A percentile compares a stretch with the other conserved stretches of the same genome.
These are phyloP conservation scores for Seiridium unicorne DNA, from an alignment of 2,329 filamentous ascomycete species.

Conservation along the genomic window DNA sequence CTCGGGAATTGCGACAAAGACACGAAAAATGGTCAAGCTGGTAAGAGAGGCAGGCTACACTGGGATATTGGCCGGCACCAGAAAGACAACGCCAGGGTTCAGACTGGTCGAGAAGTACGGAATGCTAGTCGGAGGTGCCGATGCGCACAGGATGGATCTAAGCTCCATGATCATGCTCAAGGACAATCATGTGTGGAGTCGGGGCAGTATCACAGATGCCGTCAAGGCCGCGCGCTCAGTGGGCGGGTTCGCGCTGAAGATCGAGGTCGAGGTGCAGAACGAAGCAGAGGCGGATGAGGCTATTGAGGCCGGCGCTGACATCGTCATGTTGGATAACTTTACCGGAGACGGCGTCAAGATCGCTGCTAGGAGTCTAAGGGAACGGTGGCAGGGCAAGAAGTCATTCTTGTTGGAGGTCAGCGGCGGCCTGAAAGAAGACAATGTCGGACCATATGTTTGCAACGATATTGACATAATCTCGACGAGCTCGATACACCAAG, in stretches of 20 bases:
- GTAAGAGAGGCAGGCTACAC: conserved; percentile 69
- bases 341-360: conserved; percentile 72
- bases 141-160: conserved; percentile 88
- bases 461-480: conserved; percentile 93
- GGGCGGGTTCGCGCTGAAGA: conserved; percentile 87
- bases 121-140: conserved; percentile 90
- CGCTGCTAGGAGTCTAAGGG: conserved; percentile 74
- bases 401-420: conserved; percentile 88
- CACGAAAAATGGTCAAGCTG: conserved; percentile 50
- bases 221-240: conserved; percentile 80
- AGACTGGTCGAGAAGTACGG: conserved; percentile 96
- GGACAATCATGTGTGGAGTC: conserved; percentile 97
- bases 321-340: conserved; percentile 98
- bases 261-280: conserved; percentile 92
- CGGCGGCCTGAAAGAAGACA: conserved; percentile 81
- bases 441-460: conserved; percentile 79
- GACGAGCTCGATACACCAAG: conserved; percentile 95
- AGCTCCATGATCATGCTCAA: conserved; percentile 98
- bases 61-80: conserved; percentile 86
- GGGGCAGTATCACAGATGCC: conserved; percentile 80
- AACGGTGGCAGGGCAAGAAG: conserved; percentile 72
- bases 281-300: conserved; percentile 89
- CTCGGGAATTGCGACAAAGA: conserved; percentile 82
- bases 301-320: conserved; percentile 84
- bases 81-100: conserved; percentile 97